Evolutionary conservation across 2,329 filamentous ascomycete species (phyloP), one percentile per base, ranked within the genome.

Genomic region (Xylaria sp.): DNA sequence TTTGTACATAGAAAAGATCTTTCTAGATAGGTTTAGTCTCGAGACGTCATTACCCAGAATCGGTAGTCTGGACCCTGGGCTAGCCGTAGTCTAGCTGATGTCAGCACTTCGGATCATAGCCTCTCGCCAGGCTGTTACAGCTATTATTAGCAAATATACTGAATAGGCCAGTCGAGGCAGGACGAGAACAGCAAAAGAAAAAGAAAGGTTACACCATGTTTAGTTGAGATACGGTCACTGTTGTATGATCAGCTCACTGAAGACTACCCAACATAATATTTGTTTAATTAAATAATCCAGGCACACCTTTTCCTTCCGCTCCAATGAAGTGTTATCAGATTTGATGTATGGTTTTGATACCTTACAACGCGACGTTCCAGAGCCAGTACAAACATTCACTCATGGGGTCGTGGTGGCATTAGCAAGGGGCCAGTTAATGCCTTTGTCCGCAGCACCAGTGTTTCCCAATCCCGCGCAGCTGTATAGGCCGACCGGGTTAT

Each of bases 401-500:
- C 57, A 63, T 15, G 66, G 65, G 30, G 63, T 60, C 13, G 65
- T 66, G 9, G 76, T 76, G 2, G 67, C 79, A 18, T 78, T 75
- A 30, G 74, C 73, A 20, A 82, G 74, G 7, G 79, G 77, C 79
- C 78, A 82, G 74, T 81, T 81, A 68, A 81, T 81, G 3, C 80
- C 80, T 72, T 79, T 80, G 71, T 82, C 80, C 9, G 71, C 79
- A 0, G 80, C 80, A 0, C 80, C 80, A 0, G 68, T 77, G 67
- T 80, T 80, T 12, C 78, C 80, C 23, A 82, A 70, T 1, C 80
- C 80, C 0, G 79, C 80, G 53, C 80, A 82, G 61, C 63, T 76
- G 66, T 80, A 81, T 36, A 82, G 72, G 25, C 80, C 80, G 34
- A 82, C 80, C 0, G 79, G 77, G 75, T 82, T 82, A 74, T 81